Percentiles rank a stretch among this genome's conserved stretches.
Evolutionary conservation across 78 protist genomes (phyloP).

Genomic region (Emiliania huxleyi): DNA sequence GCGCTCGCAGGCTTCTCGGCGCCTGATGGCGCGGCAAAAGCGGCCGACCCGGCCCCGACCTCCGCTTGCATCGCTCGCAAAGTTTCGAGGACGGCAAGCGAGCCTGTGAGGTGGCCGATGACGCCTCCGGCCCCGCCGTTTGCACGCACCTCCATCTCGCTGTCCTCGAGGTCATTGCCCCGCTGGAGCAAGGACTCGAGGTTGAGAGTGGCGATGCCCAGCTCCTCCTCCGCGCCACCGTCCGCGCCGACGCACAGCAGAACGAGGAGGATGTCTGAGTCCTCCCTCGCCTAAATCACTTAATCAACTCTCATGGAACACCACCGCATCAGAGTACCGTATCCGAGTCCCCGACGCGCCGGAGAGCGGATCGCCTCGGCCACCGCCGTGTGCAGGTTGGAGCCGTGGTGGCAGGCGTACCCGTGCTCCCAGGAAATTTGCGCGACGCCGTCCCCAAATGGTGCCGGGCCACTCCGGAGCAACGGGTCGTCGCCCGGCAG

Average conservation of each 20-base stretch:
- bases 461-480: neutral
- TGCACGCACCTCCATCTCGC: neutral
- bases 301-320: too few species aligned
- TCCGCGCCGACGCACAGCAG: neutral
- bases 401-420: neutral
- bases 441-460: neutral
- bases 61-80: neutral
- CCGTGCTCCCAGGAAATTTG: neutral
- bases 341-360: too few species aligned
- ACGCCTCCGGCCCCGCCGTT: neutral
- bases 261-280: neutral
- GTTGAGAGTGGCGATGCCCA: neutral
- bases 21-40: too few species aligned
- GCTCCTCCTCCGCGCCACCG: neutral
- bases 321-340: too few species aligned
- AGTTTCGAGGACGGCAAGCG: neutral
- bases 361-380: neutral
- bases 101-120: neutral
- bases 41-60: neutral
- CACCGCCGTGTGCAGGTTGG: neutral
- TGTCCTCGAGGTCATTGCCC: neutral
- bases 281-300: too few species aligned
- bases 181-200: neutral
- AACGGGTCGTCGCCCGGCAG: neutral
- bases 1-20: too few species aligned